These are phyloP conservation scores for Tulasnella sp. DNA, from an alignment of 768 basidiomycete species.

Conservation along the genomic window DNA sequence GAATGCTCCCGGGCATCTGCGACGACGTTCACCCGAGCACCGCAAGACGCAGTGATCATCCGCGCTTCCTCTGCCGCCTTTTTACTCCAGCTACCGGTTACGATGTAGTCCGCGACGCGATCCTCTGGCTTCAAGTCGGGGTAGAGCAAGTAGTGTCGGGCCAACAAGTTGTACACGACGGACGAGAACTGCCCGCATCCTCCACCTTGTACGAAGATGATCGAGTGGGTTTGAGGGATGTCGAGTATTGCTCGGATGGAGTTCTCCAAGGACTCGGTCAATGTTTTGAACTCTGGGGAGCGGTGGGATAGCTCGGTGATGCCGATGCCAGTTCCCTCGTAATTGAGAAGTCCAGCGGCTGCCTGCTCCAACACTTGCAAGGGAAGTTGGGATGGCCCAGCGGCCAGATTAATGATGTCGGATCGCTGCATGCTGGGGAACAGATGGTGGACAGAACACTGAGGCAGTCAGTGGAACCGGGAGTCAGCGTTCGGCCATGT, in stretches of 20 bases:
- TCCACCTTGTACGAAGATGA: conserved; percentile 93
- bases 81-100: conserved; percentile 89
- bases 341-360: conserved; percentile 77
- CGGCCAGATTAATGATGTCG: conserved; percentile 79
- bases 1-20: conserved; percentile 55
- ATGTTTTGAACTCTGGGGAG: conserved; percentile 73
- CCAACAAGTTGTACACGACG: conserved; percentile 82
- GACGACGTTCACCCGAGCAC: conserved; percentile 58
- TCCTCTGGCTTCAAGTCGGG: conserved; percentile 45
- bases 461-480: not conserved
- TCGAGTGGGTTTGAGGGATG: conserved; percentile 70
- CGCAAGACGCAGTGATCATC: too few species aligned
- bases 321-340: conserved; percentile 82
- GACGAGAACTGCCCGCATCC: conserved; percentile 88
- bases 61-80: conserved; percentile 76
- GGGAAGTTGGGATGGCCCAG: conserved; percentile 90
- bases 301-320: conserved; percentile 95
- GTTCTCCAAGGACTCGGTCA: conserved; percentile 48
- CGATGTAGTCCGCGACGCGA: conserved; percentile 69
- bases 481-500: not conserved
- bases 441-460: not conserved
- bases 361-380: conserved; percentile 77
- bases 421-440: conserved; percentile 22
- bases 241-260: conserved; percentile 65
- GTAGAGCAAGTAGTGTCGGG: conserved; percentile 66